A percentile compares a stretch with the other conserved stretches of the same genome.
Evolutionary conservation across 1,139 yeast species (phyloP).

Genomic region (Meyerozyma carpophila): DNA sequence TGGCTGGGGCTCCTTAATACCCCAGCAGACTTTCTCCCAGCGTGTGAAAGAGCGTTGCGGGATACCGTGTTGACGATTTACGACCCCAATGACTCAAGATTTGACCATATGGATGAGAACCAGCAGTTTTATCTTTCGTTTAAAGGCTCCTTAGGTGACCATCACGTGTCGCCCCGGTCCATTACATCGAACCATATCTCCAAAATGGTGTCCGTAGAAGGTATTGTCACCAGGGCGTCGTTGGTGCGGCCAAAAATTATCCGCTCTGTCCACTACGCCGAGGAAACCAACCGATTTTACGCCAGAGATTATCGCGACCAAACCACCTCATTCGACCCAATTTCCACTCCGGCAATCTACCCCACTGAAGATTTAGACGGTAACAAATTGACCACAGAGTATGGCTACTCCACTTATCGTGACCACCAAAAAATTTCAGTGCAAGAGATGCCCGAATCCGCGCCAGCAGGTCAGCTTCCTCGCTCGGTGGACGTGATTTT

Average conservation of each 20-base stretch:
- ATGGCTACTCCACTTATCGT: conserved; percentile 87
- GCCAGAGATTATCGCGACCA: conserved; percentile 92
- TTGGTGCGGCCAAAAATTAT: conserved; percentile 88
- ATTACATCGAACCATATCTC: conserved; percentile 74
- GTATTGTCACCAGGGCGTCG: conserved; percentile 92
- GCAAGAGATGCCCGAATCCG: conserved; percentile 97
- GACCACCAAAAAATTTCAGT: conserved; percentile 93
- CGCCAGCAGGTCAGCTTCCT: conserved; percentile 98
- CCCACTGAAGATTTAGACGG: conserved; percentile 95
- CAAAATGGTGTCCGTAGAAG: conserved; percentile 83
- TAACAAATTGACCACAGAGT: conserved; percentile 81
- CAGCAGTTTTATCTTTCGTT: conserved; percentile 75
- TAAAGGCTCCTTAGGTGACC: conserved; percentile 88
- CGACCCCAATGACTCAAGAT: conserved; percentile 49
- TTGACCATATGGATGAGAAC: conserved; percentile 50
- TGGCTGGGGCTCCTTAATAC: conserved; percentile 72
- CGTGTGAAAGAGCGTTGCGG: conserved; percentile 81
- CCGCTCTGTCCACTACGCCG: conserved; percentile 92
- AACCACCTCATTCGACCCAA: conserved; percentile 84
- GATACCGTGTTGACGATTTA: conserved; percentile 71
- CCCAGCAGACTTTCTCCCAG: conserved; percentile 87
- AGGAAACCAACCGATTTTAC: conserved; percentile 74
- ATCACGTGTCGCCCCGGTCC: conserved; percentile 83
- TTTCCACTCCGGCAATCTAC: conserved; percentile 79
- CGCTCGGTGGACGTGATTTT: conserved; percentile 84